Percentiles rank a stretch among this genome's conserved stretches.
These are phyloP conservation scores for Posidonia oceanica DNA, from an alignment of 116 monocot species.

Conservation along the genomic window DNA sequence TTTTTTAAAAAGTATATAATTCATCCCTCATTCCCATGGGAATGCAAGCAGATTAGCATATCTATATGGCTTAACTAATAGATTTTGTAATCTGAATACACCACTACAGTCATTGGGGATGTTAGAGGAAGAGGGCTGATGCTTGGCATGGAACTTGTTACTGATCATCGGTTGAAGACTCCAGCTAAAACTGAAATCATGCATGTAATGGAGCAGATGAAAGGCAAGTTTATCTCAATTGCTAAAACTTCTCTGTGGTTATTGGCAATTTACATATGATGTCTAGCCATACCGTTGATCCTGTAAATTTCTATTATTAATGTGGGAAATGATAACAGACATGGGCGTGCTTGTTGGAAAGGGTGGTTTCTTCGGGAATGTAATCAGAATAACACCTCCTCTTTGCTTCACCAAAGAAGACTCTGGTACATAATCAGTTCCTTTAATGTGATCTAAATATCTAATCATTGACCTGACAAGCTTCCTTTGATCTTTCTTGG, in stretches of 20 bases:
- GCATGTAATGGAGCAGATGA: conserved; percentile 77
- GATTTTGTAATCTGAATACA: too few species aligned
- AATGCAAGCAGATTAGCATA: too few species aligned
- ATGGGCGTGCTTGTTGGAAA: conserved; percentile 91
- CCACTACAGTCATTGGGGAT: conserved; percentile 67
- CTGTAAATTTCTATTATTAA: not conserved
- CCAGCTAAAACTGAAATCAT: conserved; percentile 72
- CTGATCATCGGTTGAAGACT: conserved; percentile 56
- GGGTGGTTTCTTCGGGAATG: conserved; percentile 79
- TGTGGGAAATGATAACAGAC: conserved; percentile 21
- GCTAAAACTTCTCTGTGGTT: not conserved
- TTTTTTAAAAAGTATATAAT: too few species aligned
- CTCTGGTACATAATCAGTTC: conserved; percentile 27
- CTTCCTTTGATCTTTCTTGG: not conserved
- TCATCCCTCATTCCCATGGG: too few species aligned
- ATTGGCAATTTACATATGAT: not conserved
- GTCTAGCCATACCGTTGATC: not conserved
- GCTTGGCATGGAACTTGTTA: conserved; percentile 83
- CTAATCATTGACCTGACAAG: too few species aligned
- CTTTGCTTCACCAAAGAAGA: conserved; percentile 93
- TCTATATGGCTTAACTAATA: too few species aligned
- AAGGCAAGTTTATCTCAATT: conserved; percentile 32
- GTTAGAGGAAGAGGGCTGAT: conserved; percentile 88
- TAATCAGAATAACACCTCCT: conserved; percentile 89
- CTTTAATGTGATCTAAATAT: not conserved